phyloP scores from a whole-genome alignment of 1,284 basidiomycete genomes.

The Rhodotorula sp. region DNA sequence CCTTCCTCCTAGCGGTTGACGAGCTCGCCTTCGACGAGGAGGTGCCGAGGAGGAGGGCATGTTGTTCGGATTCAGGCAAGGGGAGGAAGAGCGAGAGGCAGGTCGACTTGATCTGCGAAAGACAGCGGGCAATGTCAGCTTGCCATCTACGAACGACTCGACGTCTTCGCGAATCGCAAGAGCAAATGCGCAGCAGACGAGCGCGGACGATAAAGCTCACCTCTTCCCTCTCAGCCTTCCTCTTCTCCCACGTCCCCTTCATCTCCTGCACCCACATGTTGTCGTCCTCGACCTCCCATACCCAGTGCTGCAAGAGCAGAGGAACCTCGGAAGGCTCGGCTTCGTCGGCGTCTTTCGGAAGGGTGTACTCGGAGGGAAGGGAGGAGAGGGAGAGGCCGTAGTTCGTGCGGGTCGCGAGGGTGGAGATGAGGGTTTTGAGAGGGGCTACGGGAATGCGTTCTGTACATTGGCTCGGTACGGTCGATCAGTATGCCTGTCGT shows the following conservation, averaged over 20 bases:
- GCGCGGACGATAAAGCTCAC: not conserved
- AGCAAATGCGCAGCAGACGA: not conserved
- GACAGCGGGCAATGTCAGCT: not conserved
- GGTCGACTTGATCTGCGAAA: conserved; percentile 10
- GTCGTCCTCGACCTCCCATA: conserved; percentile 48
- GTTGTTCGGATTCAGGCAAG: conserved; percentile 20
- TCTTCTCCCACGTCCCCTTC: conserved; percentile 19
- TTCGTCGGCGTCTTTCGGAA: conserved; percentile 6
- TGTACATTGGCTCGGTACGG: not conserved
- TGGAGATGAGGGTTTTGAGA: conserved; percentile 24
- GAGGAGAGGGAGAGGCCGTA: conserved; percentile 28
- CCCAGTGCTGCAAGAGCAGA: conserved; percentile 20
- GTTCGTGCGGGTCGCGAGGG: conserved; percentile 26
- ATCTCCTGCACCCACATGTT: conserved; percentile 29
- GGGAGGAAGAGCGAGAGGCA: conserved; percentile 17
- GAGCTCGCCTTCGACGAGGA: not conserved
- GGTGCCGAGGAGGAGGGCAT: conserved; percentile 13
- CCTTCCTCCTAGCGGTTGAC: not conserved
- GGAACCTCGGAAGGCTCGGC: conserved; percentile 5
- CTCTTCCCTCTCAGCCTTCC: conserved; percentile 32
- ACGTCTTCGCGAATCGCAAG: not conserved
- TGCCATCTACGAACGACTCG: not conserved
- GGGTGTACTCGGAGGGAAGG: not conserved
- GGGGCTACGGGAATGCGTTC: conserved; percentile 23
- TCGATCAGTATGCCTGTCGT: not conserved